phyloP scores from a whole-genome alignment of 352 stramenopile species.

The Phytophthora citrophthora region DNA sequence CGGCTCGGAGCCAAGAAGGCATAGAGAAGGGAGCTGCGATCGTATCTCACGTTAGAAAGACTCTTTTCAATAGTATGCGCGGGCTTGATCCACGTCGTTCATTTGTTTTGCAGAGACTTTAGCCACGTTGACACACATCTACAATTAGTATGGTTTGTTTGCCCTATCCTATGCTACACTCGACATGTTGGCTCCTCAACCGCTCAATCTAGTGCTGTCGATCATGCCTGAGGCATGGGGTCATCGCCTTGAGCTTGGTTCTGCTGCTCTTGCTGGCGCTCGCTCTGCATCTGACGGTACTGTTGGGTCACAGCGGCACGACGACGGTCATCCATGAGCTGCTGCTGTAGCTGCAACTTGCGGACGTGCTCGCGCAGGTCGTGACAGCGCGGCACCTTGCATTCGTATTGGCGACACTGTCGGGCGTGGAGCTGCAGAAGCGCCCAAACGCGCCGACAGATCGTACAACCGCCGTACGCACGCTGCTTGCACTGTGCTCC shows the following conservation, averaged over 20 bases:
- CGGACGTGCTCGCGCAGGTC: slow-evolving; percentile 95
- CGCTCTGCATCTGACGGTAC: slow-evolving; percentile 84
- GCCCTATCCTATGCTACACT: slow-evolving; percentile 53
- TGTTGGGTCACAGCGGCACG: slow-evolving; percentile 88
- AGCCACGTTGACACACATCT: slow-evolving; percentile 43
- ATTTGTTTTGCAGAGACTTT: slow-evolving; percentile 6
- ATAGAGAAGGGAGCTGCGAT: slow-evolving; percentile 15
- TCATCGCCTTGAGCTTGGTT: slow-evolving; percentile 43
- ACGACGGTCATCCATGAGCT: slow-evolving; percentile 97
- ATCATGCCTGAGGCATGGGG: slow-evolving; percentile 45
- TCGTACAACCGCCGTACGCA: slow-evolving; percentile 93
- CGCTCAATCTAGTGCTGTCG: slow-evolving; percentile 17
- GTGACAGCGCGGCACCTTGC: slow-evolving; percentile 96
- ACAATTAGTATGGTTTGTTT: slow-evolving; percentile 41
- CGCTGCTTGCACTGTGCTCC: slow-evolving; percentile 93
- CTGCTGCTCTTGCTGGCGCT: slow-evolving; percentile 44
- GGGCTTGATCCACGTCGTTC: slow-evolving; percentile 19
- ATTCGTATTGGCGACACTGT: slow-evolving; percentile 94
- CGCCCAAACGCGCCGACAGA: slow-evolving; percentile 97
- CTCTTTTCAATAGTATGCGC: slow-evolving; percentile 22
- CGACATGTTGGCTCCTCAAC: slow-evolving; percentile 24
- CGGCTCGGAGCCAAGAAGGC: slow-evolving; percentile 61
- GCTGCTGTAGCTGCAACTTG: slow-evolving; percentile 96
- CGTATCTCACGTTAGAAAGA: slow-evolving; percentile 18
- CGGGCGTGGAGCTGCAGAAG: slow-evolving; percentile 97